Base-by-base conservation (phyloP, 768 basidiomycete species). In the Hericium coralloides region DNA sequence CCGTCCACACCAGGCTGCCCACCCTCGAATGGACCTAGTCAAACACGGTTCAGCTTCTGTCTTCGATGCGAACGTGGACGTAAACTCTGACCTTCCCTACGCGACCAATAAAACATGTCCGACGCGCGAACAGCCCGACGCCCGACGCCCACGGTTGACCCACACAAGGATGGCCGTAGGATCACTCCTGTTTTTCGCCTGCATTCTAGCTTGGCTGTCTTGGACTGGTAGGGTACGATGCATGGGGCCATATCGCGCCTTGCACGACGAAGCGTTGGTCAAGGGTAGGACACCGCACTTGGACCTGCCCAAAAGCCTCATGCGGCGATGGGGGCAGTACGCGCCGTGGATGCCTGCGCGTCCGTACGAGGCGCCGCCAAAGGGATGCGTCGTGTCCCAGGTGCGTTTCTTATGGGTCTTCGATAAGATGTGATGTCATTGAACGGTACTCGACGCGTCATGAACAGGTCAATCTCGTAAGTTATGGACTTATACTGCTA, bases 391-490 rank as follows among this genome's bases (percentile, higher is more conserved):
- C 17, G 66, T 87, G 45, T 73, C 73, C n/a, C 85, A 86, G 72
- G 85, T 81, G 62, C 53, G 66, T 59, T 18, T 20, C 4, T 12
- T 49, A 38, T 31, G 3, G 17, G 43, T 25, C 47, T 17, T 14
- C 18, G 38, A 38, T 47, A 26, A 14, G 8, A 25, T 39, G 31
- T 15, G 26, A 25, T 17, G 41, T 25, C 37, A 23, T 50, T 23
- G 1, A 49, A 25, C 23, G 59, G n/a, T 58, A 10, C 26, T 41
- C 14, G 14, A 20, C 26, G 53, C 25, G 56, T 9, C 49, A 31
- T 12, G 22, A 59, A 10, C 56, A 86, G 83, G 83, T 79, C 37
- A 82, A 85, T 60, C 78, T 85, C 47, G 84, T 85, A 65, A 59
- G 82, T 58, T 36, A 14, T 31, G 31, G 31, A 8, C 31, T 31